Evolutionary conservation across 2,329 filamentous ascomycete species (phyloP), one percentile per base, ranked within the genome.

Genomic region (Ceratocystis papillata): DNA sequence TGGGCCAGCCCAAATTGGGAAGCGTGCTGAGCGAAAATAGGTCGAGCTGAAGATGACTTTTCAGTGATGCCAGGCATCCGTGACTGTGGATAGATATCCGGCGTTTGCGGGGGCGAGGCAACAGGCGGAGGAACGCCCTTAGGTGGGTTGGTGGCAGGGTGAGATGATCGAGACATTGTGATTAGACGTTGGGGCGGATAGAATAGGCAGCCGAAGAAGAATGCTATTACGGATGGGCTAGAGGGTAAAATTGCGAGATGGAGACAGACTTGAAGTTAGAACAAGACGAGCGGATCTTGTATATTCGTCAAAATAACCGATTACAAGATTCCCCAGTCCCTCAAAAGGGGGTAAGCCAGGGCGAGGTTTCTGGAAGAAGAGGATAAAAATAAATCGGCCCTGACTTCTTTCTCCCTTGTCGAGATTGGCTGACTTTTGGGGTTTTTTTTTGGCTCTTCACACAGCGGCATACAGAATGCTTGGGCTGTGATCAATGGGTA

Each of bases 321-420:
- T 12, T 10, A 28, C 63, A 57, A 46, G 62, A 63, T 33, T 33
- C 25, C 30, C 46, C 62, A 63, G 62, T 63, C 45, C 63, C 30
- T 64, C 63, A 57, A 64, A 64, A 64, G 63, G 46, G 63, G 63
- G 62, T 63, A 37, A 64, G 48, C 48, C 46, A 64, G 63, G 48
- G 46, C 63, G 48, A 63, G 62, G 46, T 46, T 63, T 50, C 44
- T 48, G 44, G 50, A 33, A 48, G 44, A 53, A 48, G 44, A 63
- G 17, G 62, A 63, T 50, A 63, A 63, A 48, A 33, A 46, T 48
- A 48, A 46, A 33, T 63, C 45, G 28, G 62, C 62, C 46, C 44
- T 63, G 28, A 63, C 55, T 59, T 22, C 28, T 33, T 33, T 59
- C 55, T 59, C 55, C 55, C 55, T 59, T 20, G 55, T 59, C 55